A percentile compares a stretch with the other conserved stretches of the same genome.
Evolutionary conservation across 2,329 filamentous ascomycete genomes (phyloP).

Genomic region (Eurotiales sp.): DNA sequence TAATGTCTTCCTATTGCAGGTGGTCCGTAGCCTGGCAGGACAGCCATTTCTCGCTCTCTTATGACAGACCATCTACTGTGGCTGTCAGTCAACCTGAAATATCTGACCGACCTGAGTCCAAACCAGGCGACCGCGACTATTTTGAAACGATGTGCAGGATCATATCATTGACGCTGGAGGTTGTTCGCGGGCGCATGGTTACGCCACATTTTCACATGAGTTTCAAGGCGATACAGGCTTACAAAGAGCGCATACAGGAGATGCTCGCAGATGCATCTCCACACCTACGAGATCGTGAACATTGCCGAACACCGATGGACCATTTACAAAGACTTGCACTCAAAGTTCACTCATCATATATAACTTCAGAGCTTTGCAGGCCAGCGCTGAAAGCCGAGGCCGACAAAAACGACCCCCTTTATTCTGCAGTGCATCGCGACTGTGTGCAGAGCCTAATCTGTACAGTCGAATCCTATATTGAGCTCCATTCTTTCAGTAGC

Average conservation of each 20-base stretch:
- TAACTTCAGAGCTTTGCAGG: constrained; percentile 59
- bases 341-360: constrained; percentile 60
- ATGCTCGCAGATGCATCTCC: constrained; percentile 58
- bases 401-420: constrained; percentile 39
- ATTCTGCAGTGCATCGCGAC: constrained; percentile 45
- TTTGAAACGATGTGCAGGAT: constrained; percentile 58
- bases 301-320: constrained; percentile 41
- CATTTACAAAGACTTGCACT: constrained; percentile 59
- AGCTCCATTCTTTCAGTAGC: constrained; percentile 45
- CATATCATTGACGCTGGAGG: constrained; percentile 52
- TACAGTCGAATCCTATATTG: constrained; percentile 59
- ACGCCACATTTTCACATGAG: constrained; percentile 52
- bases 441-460: constrained; percentile 55
- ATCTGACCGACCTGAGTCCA: constrained; percentile 46
- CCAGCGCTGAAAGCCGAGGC: constrained; percentile 55
- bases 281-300: constrained; percentile 52
- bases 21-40: constrained; percentile 65
- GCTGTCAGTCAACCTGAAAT: constrained; percentile 53
- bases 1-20: constrained; percentile 27
- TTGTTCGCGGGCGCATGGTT: constrained; percentile 56
- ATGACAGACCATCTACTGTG: constrained; percentile 55
- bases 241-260: constrained; percentile 54
- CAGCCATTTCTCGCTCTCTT: constrained; percentile 60
- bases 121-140: constrained; percentile 50
- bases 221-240: constrained; percentile 52